A percentile compares a stretch with the other conserved stretches of the same genome.
phyloP scores from a whole-genome alignment of 2,329 filamentous ascomycete species.

The Xenoacremonium recifei region DNA sequence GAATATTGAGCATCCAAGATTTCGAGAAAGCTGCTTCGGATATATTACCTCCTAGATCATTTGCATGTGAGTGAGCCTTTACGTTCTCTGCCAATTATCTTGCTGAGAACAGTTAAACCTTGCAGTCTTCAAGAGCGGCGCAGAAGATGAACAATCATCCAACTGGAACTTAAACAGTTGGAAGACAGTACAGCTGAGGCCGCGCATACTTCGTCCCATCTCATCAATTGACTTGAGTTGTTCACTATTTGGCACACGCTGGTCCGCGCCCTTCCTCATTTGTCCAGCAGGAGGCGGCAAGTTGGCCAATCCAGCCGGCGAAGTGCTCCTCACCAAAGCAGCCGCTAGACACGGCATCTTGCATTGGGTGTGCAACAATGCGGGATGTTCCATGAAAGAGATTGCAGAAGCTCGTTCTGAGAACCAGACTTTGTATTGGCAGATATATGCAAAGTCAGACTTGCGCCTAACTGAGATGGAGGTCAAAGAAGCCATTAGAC shows the following conservation, averaged over 20 bases:
- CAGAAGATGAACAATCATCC: constrained; percentile 3
- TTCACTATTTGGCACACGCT: neutral
- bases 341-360: constrained; percentile 5
- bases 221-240: neutral
- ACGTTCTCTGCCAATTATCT: neutral
- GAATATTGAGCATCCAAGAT: constrained; percentile 2
- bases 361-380: constrained; percentile 11
- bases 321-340: constrained; percentile 5
- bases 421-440: constrained; percentile 8
- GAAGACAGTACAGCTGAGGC: constrained; percentile 6
- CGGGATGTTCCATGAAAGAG: constrained; percentile 4
- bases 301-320: constrained; percentile 4
- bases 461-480: constrained; percentile 2
- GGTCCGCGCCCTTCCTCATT: constrained; percentile 8
- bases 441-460: constrained; percentile 8
- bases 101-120: neutral
- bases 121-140: constrained; percentile 9
- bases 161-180: constrained; percentile 6
- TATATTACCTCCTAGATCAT: constrained; percentile 1
- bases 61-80: constrained; percentile 1
- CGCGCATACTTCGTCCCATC: constrained; percentile 5
- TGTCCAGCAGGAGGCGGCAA: constrained; percentile 10
- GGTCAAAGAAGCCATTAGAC: constrained; percentile 3
- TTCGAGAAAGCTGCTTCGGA: constrained; percentile 2
- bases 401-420: constrained; percentile 3